Evolutionary conservation across 441 rosid genomes (phyloP), one percentile per base, ranked within the genome.

Genomic region (Croton setiger): DNA sequence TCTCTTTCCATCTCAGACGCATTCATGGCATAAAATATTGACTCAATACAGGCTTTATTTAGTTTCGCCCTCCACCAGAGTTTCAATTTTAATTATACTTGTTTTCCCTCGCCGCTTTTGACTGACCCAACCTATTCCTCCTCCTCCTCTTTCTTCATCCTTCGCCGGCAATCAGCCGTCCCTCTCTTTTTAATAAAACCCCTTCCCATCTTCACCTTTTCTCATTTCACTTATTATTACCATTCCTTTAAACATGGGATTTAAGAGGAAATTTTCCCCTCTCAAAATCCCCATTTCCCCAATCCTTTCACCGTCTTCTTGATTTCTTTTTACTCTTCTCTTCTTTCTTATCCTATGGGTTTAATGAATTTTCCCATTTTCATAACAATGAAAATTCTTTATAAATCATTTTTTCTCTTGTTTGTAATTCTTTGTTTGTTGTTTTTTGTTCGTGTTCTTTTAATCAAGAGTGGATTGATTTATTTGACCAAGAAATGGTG

Each of bases 401-500:
- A 27, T n/a, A 63, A 73, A 41, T 67, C 74, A 72, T 33, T 87
- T 39, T 54, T 76, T 49, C 39, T 78, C 27, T 21, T 80, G 18
- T 60, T 79, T 18, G 15, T 71, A 10, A 43, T 73, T 0, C 60
- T 10, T 8, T 23, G 62, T 66, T 56, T 60, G 27, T 47, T 83
- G 66, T 82, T 87, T 66, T 57, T 85, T 53, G 65, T 83, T 45
- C 81, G 91, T 15, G 78, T 84, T 9, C 51, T 87, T 61, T 76
- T 89, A 27, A 78, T 88, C 81, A 89, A 80, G 64, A 86, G 91
- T 1, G 95, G 96, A 36, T 75, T 87, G 57, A 88, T 91, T 44
- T 80, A 65, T 69, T 47, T 78, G 33, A 78, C 82, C 35, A 87
- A 85, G 76, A 83, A 86, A 64, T 80, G 83, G 81, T 74, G 90